phyloP scores from a whole-genome alignment of 148 eudicot genomes.

The Polygonum aviculare region DNA sequence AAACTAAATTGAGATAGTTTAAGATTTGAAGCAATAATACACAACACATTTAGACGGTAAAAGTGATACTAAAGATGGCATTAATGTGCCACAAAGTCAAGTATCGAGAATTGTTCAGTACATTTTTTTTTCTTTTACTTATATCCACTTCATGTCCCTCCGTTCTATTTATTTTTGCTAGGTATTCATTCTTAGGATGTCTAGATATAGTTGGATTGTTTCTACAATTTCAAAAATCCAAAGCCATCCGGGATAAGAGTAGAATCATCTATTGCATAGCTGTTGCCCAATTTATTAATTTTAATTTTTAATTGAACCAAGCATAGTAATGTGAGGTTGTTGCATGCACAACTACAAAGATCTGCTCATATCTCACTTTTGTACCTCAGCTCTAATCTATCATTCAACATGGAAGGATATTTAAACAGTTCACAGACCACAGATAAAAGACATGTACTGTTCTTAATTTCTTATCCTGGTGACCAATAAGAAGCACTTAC shows the following conservation, averaged over 20 bases:
- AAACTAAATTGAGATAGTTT: neutral
- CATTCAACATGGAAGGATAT: neutral
- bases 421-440: neutral
- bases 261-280: neutral
- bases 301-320: neutral
- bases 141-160: neutral
- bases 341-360: neutral
- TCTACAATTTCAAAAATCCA: neutral
- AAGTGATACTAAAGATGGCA: neutral
- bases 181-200: neutral
- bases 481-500: conserved; percentile 39
- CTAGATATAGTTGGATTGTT: neutral
- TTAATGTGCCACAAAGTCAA: neutral
- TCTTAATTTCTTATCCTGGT: neutral
- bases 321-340: neutral
- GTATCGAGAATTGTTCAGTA: neutral
- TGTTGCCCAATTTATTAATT: neutral
- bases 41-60: neutral
- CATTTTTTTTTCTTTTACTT: neutral
- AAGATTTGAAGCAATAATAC: neutral
- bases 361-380: neutral
- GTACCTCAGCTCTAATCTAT: neutral
- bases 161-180: neutral
- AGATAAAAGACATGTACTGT: neutral
- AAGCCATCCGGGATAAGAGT: neutral